These are phyloP conservation scores for Solanum hybrid DNA, from an alignment of 305 asterid genomes.

Conservation along the genomic window DNA sequence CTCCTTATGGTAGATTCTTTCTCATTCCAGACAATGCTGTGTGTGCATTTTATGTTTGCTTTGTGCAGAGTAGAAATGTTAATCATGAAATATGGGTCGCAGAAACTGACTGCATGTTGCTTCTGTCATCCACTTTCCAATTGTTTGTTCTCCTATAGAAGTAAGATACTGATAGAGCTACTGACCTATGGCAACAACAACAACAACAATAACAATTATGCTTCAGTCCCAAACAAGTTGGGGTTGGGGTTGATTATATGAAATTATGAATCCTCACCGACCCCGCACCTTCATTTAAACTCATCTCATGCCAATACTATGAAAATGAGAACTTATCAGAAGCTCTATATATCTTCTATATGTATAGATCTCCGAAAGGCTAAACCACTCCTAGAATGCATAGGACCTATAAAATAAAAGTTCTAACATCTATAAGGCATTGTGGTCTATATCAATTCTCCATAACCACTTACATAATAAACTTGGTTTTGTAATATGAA, in stretches of 20 bases:
- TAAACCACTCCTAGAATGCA: not conserved
- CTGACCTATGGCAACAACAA: not conserved
- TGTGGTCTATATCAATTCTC: not conserved
- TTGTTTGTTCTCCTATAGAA: not conserved
- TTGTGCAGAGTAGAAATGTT: not conserved
- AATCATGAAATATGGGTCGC: not conserved
- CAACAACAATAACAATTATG: not conserved
- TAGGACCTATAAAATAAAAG: not conserved
- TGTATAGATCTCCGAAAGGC: not conserved
- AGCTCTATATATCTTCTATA: not conserved
- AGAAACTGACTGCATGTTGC: not conserved
- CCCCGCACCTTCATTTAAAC: not conserved
- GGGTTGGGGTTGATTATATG: not conserved
- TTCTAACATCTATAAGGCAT: not conserved
- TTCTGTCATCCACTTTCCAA: not conserved
- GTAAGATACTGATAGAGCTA: not conserved
- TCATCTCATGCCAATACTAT: not conserved
- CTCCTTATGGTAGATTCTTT: slow-evolving; percentile 74
- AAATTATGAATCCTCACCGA: not conserved
- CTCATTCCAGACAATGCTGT: not conserved
- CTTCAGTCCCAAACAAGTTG: not conserved
- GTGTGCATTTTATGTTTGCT: not conserved
- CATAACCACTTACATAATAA: not conserved
- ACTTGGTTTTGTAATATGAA: not conserved
- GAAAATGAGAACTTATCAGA: not conserved